phyloP scores from a whole-genome alignment of 108 stramenopile genomes.

The Skeletonema menzelii region DNA sequence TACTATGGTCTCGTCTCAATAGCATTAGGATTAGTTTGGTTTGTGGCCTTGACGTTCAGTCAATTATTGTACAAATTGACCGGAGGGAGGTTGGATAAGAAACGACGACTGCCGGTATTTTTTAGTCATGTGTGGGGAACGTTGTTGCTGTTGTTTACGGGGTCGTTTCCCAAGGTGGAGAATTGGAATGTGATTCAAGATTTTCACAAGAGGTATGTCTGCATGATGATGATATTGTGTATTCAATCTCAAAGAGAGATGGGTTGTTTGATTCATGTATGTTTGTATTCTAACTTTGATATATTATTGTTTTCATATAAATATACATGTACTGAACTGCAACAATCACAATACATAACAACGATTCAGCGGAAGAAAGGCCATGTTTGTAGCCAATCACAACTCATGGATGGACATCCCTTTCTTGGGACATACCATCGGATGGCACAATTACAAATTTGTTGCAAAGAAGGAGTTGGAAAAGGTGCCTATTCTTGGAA shows the following conservation, averaged over 20 bases:
- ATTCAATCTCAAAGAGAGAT: neutral
- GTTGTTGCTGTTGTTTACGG: constrained; percentile 61
- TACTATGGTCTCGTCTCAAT: constrained; percentile 79
- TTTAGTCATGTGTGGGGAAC: constrained; percentile 84
- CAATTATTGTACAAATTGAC: constrained; percentile 69
- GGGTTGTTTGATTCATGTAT: neutral
- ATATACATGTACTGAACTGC: neutral
- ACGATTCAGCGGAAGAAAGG: constrained; percentile 50
- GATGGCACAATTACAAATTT: constrained; percentile 93
- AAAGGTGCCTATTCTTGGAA: constrained; percentile 83
- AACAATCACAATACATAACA: neutral
- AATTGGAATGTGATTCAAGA: constrained; percentile 56
- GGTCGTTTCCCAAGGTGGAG: constrained; percentile 63
- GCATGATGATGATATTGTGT: neutral
- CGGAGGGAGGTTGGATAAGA: constrained; percentile 59
- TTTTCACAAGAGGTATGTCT: constrained; percentile 55
- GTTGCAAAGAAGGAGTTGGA: constrained; percentile 86
- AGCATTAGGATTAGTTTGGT: constrained; percentile 76
- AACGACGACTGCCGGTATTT: constrained; percentile 65
- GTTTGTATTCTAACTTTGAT: neutral
- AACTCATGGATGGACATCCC: constrained; percentile 93
- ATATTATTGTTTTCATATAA: neutral
- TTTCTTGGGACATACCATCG: constrained; percentile 77
- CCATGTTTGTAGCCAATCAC: constrained; percentile 93
- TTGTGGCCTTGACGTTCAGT: constrained; percentile 45